Conservation (phyloP, 768 basidiomycete genomes). For the Rhizopogon salebrosus region DNA sequence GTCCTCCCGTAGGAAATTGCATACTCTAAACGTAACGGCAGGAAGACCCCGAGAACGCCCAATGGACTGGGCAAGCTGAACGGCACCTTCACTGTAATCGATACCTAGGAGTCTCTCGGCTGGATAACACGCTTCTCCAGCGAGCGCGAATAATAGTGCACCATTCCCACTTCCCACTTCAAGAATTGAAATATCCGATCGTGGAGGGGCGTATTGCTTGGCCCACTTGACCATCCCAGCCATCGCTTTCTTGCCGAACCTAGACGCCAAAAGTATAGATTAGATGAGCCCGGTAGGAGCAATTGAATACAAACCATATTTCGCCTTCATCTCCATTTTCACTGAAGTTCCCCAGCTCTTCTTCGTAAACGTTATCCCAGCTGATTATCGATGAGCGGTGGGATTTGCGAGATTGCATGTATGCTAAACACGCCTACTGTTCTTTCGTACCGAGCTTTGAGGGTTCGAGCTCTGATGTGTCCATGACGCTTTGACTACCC, state of each 20-base stretch:
- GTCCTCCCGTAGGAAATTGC: slow-evolving; percentile 61
- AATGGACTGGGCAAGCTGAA: slow-evolving; percentile 56
- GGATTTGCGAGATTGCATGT: background rate
- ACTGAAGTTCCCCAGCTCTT: slow-evolving; percentile 65
- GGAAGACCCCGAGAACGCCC: slow-evolving; percentile 36
- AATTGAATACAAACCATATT: slow-evolving; percentile 52
- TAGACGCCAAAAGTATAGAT: slow-evolving; percentile 20
- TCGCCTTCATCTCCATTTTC: slow-evolving; percentile 84
- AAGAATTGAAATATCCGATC: slow-evolving; percentile 46
- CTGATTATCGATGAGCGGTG: slow-evolving; percentile 29
- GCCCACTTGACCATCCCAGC: slow-evolving; percentile 81
- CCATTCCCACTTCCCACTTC: slow-evolving; percentile 85
- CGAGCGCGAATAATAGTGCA: slow-evolving; percentile 64
- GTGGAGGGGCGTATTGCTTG: slow-evolving; percentile 45
- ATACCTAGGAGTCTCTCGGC: slow-evolving; percentile 51
- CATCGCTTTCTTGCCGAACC: slow-evolving; percentile 76
- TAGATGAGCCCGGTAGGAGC: background rate
- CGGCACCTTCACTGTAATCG: slow-evolving; percentile 74
- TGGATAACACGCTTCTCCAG: slow-evolving; percentile 56
- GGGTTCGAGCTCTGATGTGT: slow-evolving; percentile 46
- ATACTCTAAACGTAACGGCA: slow-evolving; percentile 48
- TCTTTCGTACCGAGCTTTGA: slow-evolving; percentile 78
- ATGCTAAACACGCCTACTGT: slow-evolving; percentile 46
- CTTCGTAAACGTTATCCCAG: slow-evolving; percentile 74
- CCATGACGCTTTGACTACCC: slow-evolving; percentile 18